Base-by-base conservation (phyloP, 768 basidiomycete species). In the Termitomyces sp. region DNA sequence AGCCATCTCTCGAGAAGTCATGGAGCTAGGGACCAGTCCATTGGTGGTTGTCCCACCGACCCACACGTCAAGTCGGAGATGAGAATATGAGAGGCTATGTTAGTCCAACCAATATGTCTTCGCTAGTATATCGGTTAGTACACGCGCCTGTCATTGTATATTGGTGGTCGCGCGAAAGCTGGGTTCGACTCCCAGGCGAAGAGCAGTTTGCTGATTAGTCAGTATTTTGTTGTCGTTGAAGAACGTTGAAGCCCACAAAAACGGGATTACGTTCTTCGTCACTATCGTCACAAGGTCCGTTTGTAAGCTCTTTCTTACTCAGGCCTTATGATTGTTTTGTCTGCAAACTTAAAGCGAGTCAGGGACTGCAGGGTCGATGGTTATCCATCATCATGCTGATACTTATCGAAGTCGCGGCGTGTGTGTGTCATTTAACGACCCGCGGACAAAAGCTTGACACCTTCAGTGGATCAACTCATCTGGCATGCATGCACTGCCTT, bases 1-100 rank as follows among this genome's bases (percentile, higher is more conserved):
- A 11, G 65, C 60, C 65, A 65, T 63, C 8, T 11, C 7, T 47
- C 9, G 20, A 15, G 5, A 5, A 9, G 8, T 45, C 15, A 24
- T 27, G 27, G 27, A 27, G 27, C 27, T 4, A 27, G 27, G n/a
- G 27, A 27, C 27, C 27, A 4, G 27, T 27, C 27, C 27, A 27
- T 27, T 27, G 27, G 27, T 27, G 27, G 27, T 27, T 27, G 2
- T 2, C 4, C 2, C 27, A 27, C 27, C 27, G 2, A 1, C 27
- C 27, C 27, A 27, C 27, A 27, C 27, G 27, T 27, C 4, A 2
- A 27, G 27, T 27, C 27, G 27, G 4, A 4, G 3, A 27, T 27
- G 27, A 27, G 27, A 4, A 27, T 27, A 27, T 27, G 27, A 27
- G 27, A 27, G 27, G 27, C 27, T 4, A 27, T 27, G 27, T 27